Percentiles rank a stretch among this genome's conserved stretches.
Evolutionary conservation across 495 filamentous ascomycete species (phyloP).

Genomic region (Penicilliopsis zonata): DNA sequence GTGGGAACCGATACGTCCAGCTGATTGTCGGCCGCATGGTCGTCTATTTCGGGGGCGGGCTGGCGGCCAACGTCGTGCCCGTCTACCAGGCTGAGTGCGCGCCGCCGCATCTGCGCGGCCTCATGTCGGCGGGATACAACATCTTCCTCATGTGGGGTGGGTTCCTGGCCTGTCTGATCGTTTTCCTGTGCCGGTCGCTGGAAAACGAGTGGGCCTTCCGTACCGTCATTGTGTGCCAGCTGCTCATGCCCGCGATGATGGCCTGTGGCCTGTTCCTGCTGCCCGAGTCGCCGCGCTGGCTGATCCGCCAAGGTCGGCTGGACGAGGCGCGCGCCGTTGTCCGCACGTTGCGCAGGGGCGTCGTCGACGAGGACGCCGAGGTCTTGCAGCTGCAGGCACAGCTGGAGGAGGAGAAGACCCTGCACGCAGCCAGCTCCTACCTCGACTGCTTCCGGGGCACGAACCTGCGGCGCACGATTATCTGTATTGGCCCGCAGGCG

Average conservation of each 20-base stretch:
- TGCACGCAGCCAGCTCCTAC: conserved; percentile 21
- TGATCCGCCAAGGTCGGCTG: conserved; percentile 33
- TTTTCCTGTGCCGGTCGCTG: too few relatives aligned
- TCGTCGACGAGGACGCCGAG: conserved; percentile 26
- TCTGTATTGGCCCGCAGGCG: conserved; percentile 37
- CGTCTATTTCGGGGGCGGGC: too few relatives aligned
- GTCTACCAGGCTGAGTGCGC: too few relatives aligned
- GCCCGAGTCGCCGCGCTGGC: conserved; percentile 50
- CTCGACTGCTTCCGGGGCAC: conserved; percentile 39
- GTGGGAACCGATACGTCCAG: too few relatives aligned
- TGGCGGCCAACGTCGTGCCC: too few relatives aligned
- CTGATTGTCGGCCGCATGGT: too few relatives aligned
- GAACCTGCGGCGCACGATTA: conserved; percentile 35
- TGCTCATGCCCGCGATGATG: conserved; percentile 36
- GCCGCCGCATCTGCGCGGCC: too few relatives aligned
- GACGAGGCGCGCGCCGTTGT: conserved; percentile 36
- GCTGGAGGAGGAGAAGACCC: conserved; percentile 33
- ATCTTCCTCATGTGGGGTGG: too few relatives aligned
- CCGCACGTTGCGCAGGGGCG: conserved; percentile 23
- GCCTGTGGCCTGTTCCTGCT: conserved; percentile 41
- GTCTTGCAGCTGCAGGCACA: conserved; percentile 32
- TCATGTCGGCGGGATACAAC: too few relatives aligned
- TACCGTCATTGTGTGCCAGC: conserved; percentile 4
- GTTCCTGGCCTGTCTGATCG: too few relatives aligned
- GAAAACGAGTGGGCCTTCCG: too few relatives aligned